These are phyloP conservation scores for Tricholoma matsutake DNA, from an alignment of 768 basidiomycete species.

Conservation along the genomic window DNA sequence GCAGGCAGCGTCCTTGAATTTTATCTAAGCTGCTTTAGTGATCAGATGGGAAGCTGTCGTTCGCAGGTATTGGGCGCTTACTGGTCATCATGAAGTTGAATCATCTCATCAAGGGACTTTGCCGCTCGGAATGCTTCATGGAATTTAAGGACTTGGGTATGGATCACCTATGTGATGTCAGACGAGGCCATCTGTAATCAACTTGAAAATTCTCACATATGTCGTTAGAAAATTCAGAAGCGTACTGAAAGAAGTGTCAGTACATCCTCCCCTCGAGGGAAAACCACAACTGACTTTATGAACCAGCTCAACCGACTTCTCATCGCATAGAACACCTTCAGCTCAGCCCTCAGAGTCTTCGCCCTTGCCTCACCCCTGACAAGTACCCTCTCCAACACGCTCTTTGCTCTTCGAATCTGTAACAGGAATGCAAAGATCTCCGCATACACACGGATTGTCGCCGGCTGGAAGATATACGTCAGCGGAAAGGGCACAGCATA, in stretches of 20 bases:
- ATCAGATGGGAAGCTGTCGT: neutral
- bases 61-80: constrained; percentile 32
- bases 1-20: constrained; percentile 59
- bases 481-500: constrained; percentile 81
- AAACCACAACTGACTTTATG: constrained; percentile 58
- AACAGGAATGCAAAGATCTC: constrained; percentile 70
- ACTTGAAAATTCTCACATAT: constrained; percentile 44
- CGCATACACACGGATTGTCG: constrained; percentile 53
- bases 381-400: constrained; percentile 64
- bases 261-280: neutral
- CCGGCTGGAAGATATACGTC: constrained; percentile 70
- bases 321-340: constrained; percentile 76
- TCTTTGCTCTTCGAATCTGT: constrained; percentile 72
- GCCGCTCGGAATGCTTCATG: constrained; percentile 51
- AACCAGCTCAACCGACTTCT: constrained; percentile 81
- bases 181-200: neutral
- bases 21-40: constrained; percentile 50
- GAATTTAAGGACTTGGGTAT: constrained; percentile 58
- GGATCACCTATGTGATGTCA: constrained; percentile 52
- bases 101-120: constrained; percentile 74
- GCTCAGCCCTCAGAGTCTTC: constrained; percentile 36
- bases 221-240: constrained; percentile 66
- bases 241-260: constrained; percentile 10
- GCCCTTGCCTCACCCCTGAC: constrained; percentile 48
- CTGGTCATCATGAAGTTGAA: constrained; percentile 67